Base-by-base conservation (phyloP, 192 early-diverging fungal genomes). In the Coemansia sp. region DNA sequence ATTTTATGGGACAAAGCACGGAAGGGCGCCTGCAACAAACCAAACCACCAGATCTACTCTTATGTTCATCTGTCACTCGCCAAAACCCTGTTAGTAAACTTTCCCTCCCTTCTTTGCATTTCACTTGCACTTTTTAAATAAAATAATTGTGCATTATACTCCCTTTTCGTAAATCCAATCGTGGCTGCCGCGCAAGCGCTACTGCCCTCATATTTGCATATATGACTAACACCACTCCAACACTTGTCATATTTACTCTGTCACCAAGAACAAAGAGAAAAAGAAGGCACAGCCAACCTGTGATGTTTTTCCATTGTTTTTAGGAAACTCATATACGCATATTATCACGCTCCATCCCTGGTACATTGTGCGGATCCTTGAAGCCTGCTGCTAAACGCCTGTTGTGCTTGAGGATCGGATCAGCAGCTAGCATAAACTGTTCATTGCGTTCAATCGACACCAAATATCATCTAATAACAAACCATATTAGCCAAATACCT, bases 341-440 rank as follows among this genome's bases (percentile, higher is more conserved):
- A 29, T 12, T 8, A 0, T 26, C 4, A 0, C 52, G 12, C 21
- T 30, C 29, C 13, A 12, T 28, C 29, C 26, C 21, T 26, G 15
- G 8, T 18, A 34, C 55, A 34, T 33, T 34, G 55, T 57, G 55
- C 55, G 55, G 30, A 57, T 57, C 30, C 29, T 31, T 57, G 55
- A 57, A 57, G 55, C 55, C 10, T 57, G n/a, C 30, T 57, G 55
- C 31, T 7, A 25, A n/a, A n/a, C 23, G n/a, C 48, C 20, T 49
- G 48, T 25, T 8, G n/a, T 7, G 48, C 7, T 31, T 57, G 55
- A n/a, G 55, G 31, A 59, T 66, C 57, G 56, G 55, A 66, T 66
- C 57, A 39, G 65, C 56, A 49, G 30, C 23, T 35, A 42, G 29
- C 7, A 51, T 45, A 21, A 29, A 21, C 15, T 45, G 49, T 16